phyloP scores from a whole-genome alignment of 352 stramenopile species.

The Pythium apleroticum region DNA sequence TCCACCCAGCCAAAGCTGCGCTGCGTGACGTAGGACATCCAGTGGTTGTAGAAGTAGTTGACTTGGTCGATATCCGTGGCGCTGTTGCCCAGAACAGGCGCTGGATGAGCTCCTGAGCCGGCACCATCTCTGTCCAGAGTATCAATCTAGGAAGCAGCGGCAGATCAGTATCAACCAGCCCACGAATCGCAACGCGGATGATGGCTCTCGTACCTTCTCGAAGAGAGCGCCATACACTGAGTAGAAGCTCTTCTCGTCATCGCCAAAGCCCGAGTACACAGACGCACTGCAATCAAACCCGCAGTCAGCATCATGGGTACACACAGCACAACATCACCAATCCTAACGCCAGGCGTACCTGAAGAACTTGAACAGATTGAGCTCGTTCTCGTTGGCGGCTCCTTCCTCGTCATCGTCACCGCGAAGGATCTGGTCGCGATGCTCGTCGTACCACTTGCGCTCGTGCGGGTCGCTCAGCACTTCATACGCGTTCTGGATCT shows the following conservation, averaged over 20 bases:
- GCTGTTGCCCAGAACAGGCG: conserved; percentile 51
- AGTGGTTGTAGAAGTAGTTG: conserved; percentile 77
- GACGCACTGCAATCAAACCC: conserved; percentile 31
- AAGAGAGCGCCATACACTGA: conserved; percentile 73
- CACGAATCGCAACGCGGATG: background rate
- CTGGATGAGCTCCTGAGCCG: conserved; percentile 15
- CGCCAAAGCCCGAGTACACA: conserved; percentile 78
- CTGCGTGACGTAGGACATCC: conserved; percentile 71
- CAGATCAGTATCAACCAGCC: no score
- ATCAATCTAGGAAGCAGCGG: conserved; percentile 52
- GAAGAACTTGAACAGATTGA: conserved; percentile 84
- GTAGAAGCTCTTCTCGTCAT: conserved; percentile 78
- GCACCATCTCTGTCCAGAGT: conserved; percentile 46
- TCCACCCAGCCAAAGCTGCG: conserved; percentile 79
- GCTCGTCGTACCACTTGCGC: conserved; percentile 89
- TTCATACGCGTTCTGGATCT: conserved; percentile 86
- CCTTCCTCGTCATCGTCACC: conserved; percentile 44
- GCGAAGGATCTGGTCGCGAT: conserved; percentile 85
- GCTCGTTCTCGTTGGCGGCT: conserved; percentile 38
- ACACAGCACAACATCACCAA: conserved; percentile 5
- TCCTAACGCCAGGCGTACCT: no score
- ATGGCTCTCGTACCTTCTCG: conserved; percentile 38
- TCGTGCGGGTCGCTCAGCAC: conserved; percentile 84
- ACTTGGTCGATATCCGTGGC: conserved; percentile 51
- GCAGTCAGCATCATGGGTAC: conserved; percentile 19